Percentiles rank a stretch among this genome's conserved stretches.
Evolutionary conservation across 2,329 filamentous ascomycete genomes (phyloP).

Genomic region (Leptodontidium sp.): DNA sequence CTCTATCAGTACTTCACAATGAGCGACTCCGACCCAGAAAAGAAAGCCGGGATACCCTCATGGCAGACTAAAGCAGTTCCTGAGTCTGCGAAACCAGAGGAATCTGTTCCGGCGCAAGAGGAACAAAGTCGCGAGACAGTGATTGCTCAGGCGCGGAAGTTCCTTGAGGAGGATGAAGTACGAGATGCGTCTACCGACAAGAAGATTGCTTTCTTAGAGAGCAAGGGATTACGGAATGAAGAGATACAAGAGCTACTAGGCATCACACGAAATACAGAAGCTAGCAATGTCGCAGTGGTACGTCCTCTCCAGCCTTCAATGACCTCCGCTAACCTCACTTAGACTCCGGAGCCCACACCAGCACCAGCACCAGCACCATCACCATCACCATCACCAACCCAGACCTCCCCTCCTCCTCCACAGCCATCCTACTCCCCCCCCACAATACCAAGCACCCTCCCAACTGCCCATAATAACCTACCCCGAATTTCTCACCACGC

Average conservation of each 20-base stretch:
- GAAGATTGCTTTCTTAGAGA: conserved; percentile 79
- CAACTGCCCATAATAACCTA: conserved; percentile 70
- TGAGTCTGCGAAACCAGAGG: conserved; percentile 19
- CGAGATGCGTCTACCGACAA: conserved; percentile 72
- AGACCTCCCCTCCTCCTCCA: conserved; percentile 22
- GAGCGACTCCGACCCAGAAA: conserved; percentile 40
- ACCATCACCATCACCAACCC: conserved; percentile 1
- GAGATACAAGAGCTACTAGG: conserved; percentile 75
- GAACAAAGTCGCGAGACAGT: conserved; percentile 44
- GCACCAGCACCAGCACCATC: not conserved
- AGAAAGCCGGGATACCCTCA: conserved; percentile 38
- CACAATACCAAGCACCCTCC: conserved; percentile 52
- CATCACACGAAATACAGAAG: conserved; percentile 42
- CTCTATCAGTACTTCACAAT: conserved; percentile 34
- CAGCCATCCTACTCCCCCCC: conserved; percentile 40
- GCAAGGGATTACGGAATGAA: conserved; percentile 73
- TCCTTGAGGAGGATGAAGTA: conserved; percentile 79
- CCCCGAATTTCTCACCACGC: conserved; percentile 71
- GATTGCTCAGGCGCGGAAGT: conserved; percentile 75
- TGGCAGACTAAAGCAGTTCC: conserved; percentile 39
- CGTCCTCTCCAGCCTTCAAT: conserved; percentile 3
- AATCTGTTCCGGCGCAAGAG: conserved; percentile 23
- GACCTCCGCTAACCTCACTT: conserved; percentile 1
- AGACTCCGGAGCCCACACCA: conserved; percentile 15
- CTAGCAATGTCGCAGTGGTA: conserved; percentile 25